phyloP scores from a whole-genome alignment of 1,284 basidiomycete species.

The Tylopilus sp. region DNA sequence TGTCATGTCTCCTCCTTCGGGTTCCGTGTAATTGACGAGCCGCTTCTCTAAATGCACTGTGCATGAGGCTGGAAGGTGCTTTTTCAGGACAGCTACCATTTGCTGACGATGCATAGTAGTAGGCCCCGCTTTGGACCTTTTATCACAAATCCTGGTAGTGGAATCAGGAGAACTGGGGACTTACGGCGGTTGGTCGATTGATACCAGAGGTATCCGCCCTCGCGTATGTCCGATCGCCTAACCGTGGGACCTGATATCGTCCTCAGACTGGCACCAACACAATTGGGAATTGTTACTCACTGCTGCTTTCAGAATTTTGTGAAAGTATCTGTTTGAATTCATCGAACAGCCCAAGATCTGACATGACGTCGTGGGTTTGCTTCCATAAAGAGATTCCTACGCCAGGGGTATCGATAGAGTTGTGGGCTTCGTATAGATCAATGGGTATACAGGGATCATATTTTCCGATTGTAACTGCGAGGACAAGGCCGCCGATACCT shows the following conservation, averaged over 20 bases:
- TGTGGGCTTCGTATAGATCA: constrained; percentile 23
- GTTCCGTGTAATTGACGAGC: constrained; percentile 13
- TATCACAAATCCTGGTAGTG: background rate
- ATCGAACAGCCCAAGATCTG: constrained; percentile 21
- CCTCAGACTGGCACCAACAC: background rate
- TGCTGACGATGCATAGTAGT: constrained; percentile 20
- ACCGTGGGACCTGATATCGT: background rate
- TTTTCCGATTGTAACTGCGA: constrained; percentile 23
- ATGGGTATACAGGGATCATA: constrained; percentile 20
- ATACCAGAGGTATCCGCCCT: constrained; percentile 25
- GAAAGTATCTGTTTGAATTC: constrained; percentile 14
- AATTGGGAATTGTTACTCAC: background rate
- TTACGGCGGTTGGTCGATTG: constrained; percentile 6
- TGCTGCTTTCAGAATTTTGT: background rate
- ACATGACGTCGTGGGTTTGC: constrained; percentile 9
- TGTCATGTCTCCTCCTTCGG: background rate
- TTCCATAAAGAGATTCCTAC: constrained; percentile 16
- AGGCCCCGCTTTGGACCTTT: constrained; percentile 5
- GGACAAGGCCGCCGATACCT: constrained; percentile 22
- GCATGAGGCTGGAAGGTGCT: constrained; percentile 18
- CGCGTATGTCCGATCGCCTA: constrained; percentile 17
- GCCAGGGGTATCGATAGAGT: constrained; percentile 13
- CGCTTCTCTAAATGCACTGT: constrained; percentile 18
- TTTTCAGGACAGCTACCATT: constrained; percentile 19
- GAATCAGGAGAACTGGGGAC: background rate